Conservation (phyloP, 345 rosid species). For the Eucalyptus decipiens region DNA sequence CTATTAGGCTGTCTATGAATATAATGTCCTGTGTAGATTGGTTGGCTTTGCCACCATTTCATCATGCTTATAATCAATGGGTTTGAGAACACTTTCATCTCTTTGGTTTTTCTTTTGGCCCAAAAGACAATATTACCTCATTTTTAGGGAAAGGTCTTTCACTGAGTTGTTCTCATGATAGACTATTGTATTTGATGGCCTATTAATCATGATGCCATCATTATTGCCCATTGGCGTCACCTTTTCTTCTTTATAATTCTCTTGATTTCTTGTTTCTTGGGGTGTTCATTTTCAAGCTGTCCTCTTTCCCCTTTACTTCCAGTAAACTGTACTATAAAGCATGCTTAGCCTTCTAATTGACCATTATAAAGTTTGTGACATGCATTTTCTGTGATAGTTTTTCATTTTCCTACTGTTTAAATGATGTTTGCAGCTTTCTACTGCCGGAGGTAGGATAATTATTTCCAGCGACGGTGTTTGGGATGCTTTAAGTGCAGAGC, state of each 20-base stretch:
- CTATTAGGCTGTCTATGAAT: not conserved
- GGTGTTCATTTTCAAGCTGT: not conserved
- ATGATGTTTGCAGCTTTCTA: conserved; percentile 57
- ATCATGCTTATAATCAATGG: not conserved
- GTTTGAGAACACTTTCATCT: not conserved
- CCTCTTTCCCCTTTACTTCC: not conserved
- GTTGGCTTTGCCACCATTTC: not conserved
- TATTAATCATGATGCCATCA: not conserved
- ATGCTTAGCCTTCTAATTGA: not conserved
- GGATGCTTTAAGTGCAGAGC: conserved; percentile 86
- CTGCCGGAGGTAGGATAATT: conserved; percentile 83
- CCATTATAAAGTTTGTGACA: not conserved
- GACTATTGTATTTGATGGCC: not conserved
- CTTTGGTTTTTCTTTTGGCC: not conserved
- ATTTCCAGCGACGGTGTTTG: conserved; percentile 99
- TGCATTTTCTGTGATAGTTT: not conserved
- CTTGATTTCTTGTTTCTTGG: not conserved
- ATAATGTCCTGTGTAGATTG: not conserved
- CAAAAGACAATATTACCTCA: not conserved
- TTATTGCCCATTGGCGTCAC: not conserved
- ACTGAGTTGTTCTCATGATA: not conserved
- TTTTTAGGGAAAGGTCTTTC: not conserved
- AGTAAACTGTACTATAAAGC: not conserved
- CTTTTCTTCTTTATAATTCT: not conserved
- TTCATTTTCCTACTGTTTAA: not conserved